Percentiles rank a stretch among this genome's conserved stretches.
Conservation (phyloP, 2,329 filamentous ascomycete species). For the Pseudonectria buxi region DNA sequence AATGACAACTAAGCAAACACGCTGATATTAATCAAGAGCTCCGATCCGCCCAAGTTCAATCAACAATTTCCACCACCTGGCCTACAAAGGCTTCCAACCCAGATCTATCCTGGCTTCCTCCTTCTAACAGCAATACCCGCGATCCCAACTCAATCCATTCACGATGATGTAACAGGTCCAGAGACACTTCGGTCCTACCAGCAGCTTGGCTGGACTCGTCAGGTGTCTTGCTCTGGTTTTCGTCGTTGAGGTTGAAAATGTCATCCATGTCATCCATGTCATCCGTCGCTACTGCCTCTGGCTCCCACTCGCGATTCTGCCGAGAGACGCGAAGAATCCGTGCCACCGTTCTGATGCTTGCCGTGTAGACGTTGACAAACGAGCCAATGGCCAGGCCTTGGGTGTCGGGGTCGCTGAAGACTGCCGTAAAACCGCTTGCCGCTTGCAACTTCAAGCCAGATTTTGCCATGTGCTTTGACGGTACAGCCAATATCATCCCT, state of each 20-base stretch:
- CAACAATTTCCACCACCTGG: conserved; percentile 54
- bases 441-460: conserved; percentile 54
- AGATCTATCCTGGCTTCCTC: conserved; percentile 58
- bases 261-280: conserved; percentile 50
- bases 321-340: conserved; percentile 55
- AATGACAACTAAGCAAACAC: background rate
- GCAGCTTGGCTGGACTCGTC: conserved; percentile 13
- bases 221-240: conserved; percentile 30
- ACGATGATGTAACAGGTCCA: conserved; percentile 61
- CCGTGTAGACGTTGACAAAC: conserved; percentile 75
- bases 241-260: conserved; percentile 52
- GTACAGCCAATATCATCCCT: conserved; percentile 73
- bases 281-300: conserved; percentile 25
- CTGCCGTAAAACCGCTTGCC: conserved; percentile 63
- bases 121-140: conserved; percentile 64
- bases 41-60: conserved; percentile 30
- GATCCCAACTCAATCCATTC: conserved; percentile 71
- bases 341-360: conserved; percentile 77
- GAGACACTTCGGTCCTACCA: conserved; percentile 47
- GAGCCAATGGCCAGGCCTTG: conserved; percentile 59
- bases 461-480: conserved; percentile 50
- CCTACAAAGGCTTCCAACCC: conserved; percentile 70
- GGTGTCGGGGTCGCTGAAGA: conserved; percentile 59
- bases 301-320: conserved; percentile 16
- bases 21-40: conserved; percentile 1